These are phyloP conservation scores for Lentinus tigrinus DNA, from an alignment of 768 basidiomycete species.

Conservation along the genomic window DNA sequence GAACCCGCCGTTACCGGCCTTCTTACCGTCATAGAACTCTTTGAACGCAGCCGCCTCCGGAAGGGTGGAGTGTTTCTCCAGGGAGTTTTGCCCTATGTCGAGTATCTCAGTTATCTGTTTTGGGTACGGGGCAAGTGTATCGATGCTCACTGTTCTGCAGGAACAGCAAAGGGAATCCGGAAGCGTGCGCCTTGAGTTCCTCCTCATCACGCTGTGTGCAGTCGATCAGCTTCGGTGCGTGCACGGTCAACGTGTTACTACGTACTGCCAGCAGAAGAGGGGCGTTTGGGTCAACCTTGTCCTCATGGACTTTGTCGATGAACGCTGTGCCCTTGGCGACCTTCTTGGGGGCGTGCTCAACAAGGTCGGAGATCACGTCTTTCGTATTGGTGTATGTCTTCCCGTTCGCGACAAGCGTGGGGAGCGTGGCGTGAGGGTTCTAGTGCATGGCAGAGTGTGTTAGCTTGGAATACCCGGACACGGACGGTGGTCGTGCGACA, in stretches of 20 bases:
- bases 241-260: background rate
- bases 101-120: background rate
- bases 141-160: constrained; percentile 39
- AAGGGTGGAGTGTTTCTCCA: constrained; percentile 36
- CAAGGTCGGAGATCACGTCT: constrained; percentile 42
- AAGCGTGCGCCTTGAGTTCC: constrained; percentile 40
- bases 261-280: constrained; percentile 41
- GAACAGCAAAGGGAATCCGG: constrained; percentile 35
- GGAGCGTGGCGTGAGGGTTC: constrained; percentile 46
- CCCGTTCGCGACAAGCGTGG: constrained; percentile 38
- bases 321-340: constrained; percentile 34
- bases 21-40: constrained; percentile 44
- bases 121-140: background rate
- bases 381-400: constrained; percentile 38
- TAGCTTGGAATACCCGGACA: background rate
- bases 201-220: constrained; percentile 42
- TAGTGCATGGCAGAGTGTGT: constrained; percentile 10
- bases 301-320: constrained; percentile 42
- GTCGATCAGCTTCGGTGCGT: background rate
- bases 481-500: background rate
- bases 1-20: constrained; percentile 38
- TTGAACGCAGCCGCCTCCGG: constrained; percentile 37
- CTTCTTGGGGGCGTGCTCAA: constrained; percentile 37
- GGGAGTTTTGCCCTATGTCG: constrained; percentile 40
- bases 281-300: constrained; percentile 52